Evolutionary conservation across 257 asterid species (phyloP), one percentile per base, ranked within the genome.

Genomic region (Gentiana dahurica): DNA sequence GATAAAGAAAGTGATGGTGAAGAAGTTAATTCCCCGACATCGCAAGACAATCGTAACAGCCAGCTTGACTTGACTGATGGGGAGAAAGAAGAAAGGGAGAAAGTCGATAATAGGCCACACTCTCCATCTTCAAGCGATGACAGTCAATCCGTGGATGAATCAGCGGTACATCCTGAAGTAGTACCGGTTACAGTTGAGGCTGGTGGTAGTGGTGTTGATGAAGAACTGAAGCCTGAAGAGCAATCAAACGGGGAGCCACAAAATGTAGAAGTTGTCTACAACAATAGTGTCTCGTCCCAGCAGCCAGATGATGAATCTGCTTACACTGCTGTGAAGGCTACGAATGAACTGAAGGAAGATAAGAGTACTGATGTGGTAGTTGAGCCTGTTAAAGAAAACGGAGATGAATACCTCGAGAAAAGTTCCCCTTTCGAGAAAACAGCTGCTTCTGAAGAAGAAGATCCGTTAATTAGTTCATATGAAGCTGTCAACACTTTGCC

Each of bases 1-100:
- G 78, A 69, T 59, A 75, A 56, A 53, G 83, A 68, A 62, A 75
- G 73, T 51, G 81, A 75, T 24, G 55, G 63, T 34, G 78, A 71
- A 61, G 78, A 70, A 41, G 60, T 50, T 46, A 52, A 66, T 60
- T 75, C 80, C 34, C 77, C 77, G 4, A 60, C 74, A 13, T 70
- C 76, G 3, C 80, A 63, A 50, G 73, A 75, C 48, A 57, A 59
- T 53, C 65, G 69, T 56, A 57, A 48, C 51, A 55, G 44, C 55
- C 71, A 69, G 58, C 72, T 61, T 35, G 71, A 64, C 43, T 53
- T 69, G 55, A 64, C 65, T 2, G 79, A 73, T 34, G 72, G 54
- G 44, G 79, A 76, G 65, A 72, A 63, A 34, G 69, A 71, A 63
- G 72, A 54, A 8, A 60, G 4, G 43, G 73, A 67, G 51, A 71